Evolutionary conservation across 108 stramenopile species (phyloP).

Genomic region (Skeletonema tropicum): DNA sequence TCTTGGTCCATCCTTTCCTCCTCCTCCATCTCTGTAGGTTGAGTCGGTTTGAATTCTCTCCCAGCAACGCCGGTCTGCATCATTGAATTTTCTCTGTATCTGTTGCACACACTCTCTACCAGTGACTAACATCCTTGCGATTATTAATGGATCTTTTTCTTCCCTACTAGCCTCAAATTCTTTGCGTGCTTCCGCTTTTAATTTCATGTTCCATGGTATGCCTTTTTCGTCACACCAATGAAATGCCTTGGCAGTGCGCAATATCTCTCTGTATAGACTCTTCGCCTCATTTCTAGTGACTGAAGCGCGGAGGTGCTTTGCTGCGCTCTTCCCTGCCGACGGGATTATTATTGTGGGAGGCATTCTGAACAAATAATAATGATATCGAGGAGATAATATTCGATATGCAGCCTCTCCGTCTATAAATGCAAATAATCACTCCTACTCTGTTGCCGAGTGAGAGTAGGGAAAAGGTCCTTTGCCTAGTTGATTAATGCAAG

Average conservation of each 20-base stretch:
- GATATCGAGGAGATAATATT: no score
- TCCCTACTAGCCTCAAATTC: constrained; percentile 88
- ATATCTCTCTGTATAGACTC: constrained; percentile 84
- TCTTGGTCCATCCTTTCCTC: constrained; percentile 1
- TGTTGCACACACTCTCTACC: constrained; percentile 92
- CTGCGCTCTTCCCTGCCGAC: constrained; percentile 22
- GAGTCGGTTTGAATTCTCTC: constrained; percentile 81
- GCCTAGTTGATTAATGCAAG: no score
- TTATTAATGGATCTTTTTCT: constrained; percentile 90
- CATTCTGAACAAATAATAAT: constrained; percentile 11
- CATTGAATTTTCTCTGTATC: constrained; percentile 89
- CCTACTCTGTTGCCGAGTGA: no score
- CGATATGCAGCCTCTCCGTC: no score
- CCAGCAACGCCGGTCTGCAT: constrained; percentile 80
- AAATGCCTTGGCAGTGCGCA: constrained; percentile 90
- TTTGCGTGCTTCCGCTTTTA: constrained; percentile 79
- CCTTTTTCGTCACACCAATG: constrained; percentile 87
- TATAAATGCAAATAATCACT: no score
- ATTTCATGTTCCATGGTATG: constrained; percentile 75
- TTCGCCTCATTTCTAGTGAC: constrained; percentile 63
- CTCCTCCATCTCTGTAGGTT: constrained; percentile 35
- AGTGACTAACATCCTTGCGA: constrained; percentile 90
- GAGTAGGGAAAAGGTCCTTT: no score
- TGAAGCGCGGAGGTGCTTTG: constrained; percentile 56
- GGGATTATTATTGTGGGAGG: constrained; percentile 51